phyloP scores from a whole-genome alignment of 345 rosid species.

The Syzygium aromaticum region DNA sequence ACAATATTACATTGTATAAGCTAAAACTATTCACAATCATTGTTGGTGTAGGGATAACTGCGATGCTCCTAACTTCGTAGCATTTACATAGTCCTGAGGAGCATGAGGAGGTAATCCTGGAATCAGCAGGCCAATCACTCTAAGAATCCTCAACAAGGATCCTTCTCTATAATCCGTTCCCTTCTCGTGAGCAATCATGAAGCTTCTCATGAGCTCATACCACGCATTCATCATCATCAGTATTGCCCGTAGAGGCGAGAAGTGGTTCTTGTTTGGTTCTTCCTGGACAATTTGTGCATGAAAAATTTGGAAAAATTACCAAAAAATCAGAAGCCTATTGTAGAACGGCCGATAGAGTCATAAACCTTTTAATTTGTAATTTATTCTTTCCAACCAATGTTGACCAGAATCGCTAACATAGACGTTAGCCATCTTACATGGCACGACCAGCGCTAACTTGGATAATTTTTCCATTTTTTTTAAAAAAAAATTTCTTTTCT shows the following conservation, averaged over 20 bases:
- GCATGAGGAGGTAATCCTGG: not conserved
- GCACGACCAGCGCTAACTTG: not conserved
- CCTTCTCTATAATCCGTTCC: not conserved
- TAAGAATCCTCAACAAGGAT: not conserved
- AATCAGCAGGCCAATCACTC: not conserved
- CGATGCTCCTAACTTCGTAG: not conserved
- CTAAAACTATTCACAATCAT: not conserved
- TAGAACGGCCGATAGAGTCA: accelerated
- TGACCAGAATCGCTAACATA: not conserved
- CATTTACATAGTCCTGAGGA: not conserved
- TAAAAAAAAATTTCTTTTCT: not conserved
- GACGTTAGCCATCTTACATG: not conserved
- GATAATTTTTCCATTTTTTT: not conserved
- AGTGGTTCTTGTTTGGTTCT: conserved; percentile 71
- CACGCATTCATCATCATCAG: conserved; percentile 36
- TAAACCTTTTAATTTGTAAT: not conserved
- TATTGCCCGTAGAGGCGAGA: conserved; percentile 23
- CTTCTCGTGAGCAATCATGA: not conserved
- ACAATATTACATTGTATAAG: not conserved
- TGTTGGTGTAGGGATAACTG: not conserved
- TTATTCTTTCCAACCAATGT: not conserved
- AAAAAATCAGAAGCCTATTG: accelerated
- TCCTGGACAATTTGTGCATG: conserved; percentile 30
- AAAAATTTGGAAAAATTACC: not conserved
- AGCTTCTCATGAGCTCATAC: conserved; percentile 55